A percentile compares a stretch with the other conserved stretches of the same genome.
phyloP scores from a whole-genome alignment of 306 rosid genomes.

The Vigna radiata region DNA sequence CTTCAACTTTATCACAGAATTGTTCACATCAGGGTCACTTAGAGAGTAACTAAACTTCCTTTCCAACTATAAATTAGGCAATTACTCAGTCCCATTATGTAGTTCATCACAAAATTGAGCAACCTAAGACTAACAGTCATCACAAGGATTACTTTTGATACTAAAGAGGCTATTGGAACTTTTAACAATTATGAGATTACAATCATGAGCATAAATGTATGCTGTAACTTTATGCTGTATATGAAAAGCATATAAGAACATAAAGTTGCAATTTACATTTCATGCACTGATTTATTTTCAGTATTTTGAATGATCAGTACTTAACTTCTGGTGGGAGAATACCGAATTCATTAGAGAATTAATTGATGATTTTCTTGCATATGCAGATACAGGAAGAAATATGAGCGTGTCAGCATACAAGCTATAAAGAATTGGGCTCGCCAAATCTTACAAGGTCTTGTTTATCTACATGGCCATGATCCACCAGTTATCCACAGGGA shows the following conservation, averaged over 20 bases:
- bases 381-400: slow-evolving; percentile 77
- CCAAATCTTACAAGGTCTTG: slow-evolving; percentile 81
- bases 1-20: slow-evolving; percentile 87
- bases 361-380: slow-evolving; percentile 6
- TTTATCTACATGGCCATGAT: slow-evolving; percentile 79
- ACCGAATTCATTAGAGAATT: neutral
- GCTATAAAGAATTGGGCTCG: slow-evolving; percentile 90
- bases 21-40: slow-evolving; percentile 91
- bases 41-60: slow-evolving; percentile 80
- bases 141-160: slow-evolving; percentile 21
- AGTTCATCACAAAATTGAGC: slow-evolving; percentile 5
- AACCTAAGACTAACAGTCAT: neutral
- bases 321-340: neutral
- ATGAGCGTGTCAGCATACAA: slow-evolving; percentile 60
- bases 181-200: neutral
- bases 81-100: slow-evolving; percentile 31
- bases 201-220: too few relatives aligned
- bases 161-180: neutral
- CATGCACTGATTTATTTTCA: neutral
- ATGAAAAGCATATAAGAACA: slow-evolving; percentile 14
- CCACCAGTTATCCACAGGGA: slow-evolving; percentile 96
- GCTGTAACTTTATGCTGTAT: too few relatives aligned
- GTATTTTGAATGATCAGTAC: neutral
- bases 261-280: slow-evolving; percentile 8
- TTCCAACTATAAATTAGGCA: slow-evolving; percentile 42